Evolutionary conservation across 2,329 filamentous ascomycete species (phyloP), one percentile per base, ranked within the genome.

Genomic region (Colletotrichum liaoningense): DNA sequence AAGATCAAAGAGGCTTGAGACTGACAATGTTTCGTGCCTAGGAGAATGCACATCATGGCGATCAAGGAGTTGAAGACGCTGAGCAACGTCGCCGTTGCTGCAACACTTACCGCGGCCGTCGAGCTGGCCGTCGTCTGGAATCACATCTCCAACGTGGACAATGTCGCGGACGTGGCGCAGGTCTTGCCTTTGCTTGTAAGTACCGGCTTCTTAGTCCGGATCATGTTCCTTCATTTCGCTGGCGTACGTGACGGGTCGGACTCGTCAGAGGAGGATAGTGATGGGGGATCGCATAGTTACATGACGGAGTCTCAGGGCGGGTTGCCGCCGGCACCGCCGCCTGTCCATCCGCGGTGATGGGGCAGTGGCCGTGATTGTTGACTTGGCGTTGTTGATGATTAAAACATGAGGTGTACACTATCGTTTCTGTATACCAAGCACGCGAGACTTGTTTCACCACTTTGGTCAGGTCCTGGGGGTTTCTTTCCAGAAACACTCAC

Each of bases 41-140:
- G 63, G 24, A 63, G 58, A 66, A 67, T 75, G 12, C 79, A 77
- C n/a, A 68, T 78, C 6, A 68, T 75, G 26, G 52, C 78, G 6
- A 54, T 83, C 9, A 78, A 75, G 8, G 73, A 80, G 56, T 8
- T 79, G 35, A 74, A 72, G 19, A 75, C 81, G 9, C 80, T 81
- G 16, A 77, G 74, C 35, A 75, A 81, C 19, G 72, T 82, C 5
- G 75, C 81, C 16, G 69, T 72, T 1, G 68, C 74, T 6, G 68
- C 63, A 14, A 72, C 67, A 5, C 63, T 77, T 33, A 75, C 72
- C 2, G 75, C 78, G 1, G 79, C 79, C 4, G 76, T 83, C 59
- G 82, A 84, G 63, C 76, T 83, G 6, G 74, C 81, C 4, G 75
- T 84, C 4, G 58, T 58, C 1, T 84, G 81, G 81, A 84, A 84